Evolutionary conservation across 164 flowering plant species (phyloP).

Genomic region (Sextonia rubra): DNA sequence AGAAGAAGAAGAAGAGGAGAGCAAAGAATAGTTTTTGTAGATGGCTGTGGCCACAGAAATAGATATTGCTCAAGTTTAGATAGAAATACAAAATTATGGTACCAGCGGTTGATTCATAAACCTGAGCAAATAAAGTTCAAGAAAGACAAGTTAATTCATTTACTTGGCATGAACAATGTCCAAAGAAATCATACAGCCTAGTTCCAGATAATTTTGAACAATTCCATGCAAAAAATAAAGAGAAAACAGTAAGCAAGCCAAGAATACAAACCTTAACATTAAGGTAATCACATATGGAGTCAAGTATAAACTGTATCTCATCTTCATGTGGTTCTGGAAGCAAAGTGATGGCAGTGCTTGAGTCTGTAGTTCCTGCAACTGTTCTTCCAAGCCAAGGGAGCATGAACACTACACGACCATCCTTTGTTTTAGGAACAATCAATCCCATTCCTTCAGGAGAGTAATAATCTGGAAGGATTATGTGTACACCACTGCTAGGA

Average conservation of each 20-base stretch:
- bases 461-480: slow-evolving; percentile 96
- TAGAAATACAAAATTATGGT: too few relatives aligned
- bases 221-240: neutral
- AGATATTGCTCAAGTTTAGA: too few relatives aligned
- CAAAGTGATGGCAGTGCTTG: slow-evolving; percentile 72
- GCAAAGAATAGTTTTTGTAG: too few relatives aligned
- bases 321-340: slow-evolving; percentile 98
- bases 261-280: slow-evolving; percentile 63
- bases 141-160: too few relatives aligned
- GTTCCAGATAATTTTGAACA: neutral
- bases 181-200: neutral
- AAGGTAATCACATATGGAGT: slow-evolving; percentile 92
- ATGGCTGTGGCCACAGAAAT: too few relatives aligned
- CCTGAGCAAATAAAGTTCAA: too few relatives aligned
- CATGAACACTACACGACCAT: slow-evolving; percentile 98
- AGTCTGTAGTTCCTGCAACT: slow-evolving; percentile 94
- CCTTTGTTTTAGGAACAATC: slow-evolving; percentile 98
- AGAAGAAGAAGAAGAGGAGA: too few relatives aligned
- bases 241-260: neutral
- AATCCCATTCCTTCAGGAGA: slow-evolving; percentile 99
- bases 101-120: too few relatives aligned
- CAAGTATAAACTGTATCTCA: slow-evolving; percentile 91
- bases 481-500: slow-evolving; percentile 98
- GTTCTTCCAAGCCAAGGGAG: slow-evolving; percentile 99
- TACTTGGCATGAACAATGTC: too few relatives aligned